phyloP scores from a whole-genome alignment of 164 flowering plant species.

The Sedum album region DNA sequence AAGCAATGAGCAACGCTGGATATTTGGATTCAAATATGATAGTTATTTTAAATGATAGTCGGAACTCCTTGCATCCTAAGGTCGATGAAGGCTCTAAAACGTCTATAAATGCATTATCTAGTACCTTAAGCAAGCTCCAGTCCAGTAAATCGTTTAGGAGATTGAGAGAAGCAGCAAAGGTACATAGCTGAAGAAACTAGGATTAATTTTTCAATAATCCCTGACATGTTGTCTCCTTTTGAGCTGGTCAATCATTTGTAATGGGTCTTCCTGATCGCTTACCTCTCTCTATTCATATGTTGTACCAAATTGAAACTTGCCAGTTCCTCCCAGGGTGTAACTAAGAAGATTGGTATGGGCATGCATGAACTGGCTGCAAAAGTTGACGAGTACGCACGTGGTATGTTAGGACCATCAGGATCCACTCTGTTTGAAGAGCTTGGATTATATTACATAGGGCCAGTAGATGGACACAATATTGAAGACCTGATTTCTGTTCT shows the following conservation, averaged over 20 bases:
- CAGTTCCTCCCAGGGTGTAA: constrained; percentile 46
- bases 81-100: constrained; percentile 63
- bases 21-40: constrained; percentile 81
- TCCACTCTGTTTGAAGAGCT: constrained; percentile 94
- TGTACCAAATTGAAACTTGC: too few species aligned
- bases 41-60: constrained; percentile 81
- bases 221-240: not conserved
- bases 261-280: not conserved
- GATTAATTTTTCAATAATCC: not conserved
- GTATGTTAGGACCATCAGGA: constrained; percentile 77
- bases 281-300: not conserved
- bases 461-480: constrained; percentile 91
- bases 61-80: constrained; percentile 68
- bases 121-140: constrained; percentile 76
- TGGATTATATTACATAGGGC: constrained; percentile 88
- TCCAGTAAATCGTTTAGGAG: constrained; percentile 76
- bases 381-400: constrained; percentile 91
- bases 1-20: constrained; percentile 92
- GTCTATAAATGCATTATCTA: constrained; percentile 62
- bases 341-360: constrained; percentile 67
- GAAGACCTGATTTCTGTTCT: constrained; percentile 71
- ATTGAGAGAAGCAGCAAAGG: constrained; percentile 85
- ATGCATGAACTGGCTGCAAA: constrained; percentile 92
- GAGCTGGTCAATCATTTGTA: not conserved
- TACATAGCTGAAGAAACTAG: constrained; percentile 14